Base-by-base conservation (phyloP, 2,329 filamentous ascomycete genomes). In the Xylaria sp. region DNA sequence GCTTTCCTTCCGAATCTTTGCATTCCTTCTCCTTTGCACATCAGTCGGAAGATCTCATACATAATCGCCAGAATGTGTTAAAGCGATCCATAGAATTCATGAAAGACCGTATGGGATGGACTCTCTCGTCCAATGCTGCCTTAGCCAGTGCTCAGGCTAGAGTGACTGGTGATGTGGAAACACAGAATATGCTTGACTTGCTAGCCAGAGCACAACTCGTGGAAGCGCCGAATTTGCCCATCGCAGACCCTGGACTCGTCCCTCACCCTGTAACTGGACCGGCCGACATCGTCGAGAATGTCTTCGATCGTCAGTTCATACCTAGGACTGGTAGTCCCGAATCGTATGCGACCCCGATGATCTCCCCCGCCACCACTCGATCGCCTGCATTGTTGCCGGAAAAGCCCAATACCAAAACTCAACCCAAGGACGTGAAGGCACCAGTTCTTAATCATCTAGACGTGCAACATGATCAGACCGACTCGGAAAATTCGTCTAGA, bases 1-100 rank as follows among this genome's bases (percentile, higher is more conserved):
- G 94, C 60, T 99, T 99, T 79, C 95, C 96, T 1, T 94, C 93
- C 75, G 96, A 99, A 79, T 99, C 96, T 6, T 84, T 99, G 56
- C 96, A 99, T 81, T 99, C 96, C 1, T 99, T 99, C 83, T 98
- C 95, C 13, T 99, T 99, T 80, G 94, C 96, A 49, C 93, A 97
- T 75, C 94, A 97, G 81, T 95, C 94, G 2, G 94, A 97, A 77
- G 95, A 98, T 71, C 90, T 94, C 71, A 86, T 98, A 65, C 93
- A 97, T 79, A 97, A 89, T 79, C 91, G 96, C 64, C 94, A 98
- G 79, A 97, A 94, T 84, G 92, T 97, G 41, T 80, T 99, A 76
- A 97, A 97, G 82, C 89, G 95, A 68, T 97, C 94, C 9, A 91
- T 98, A 78, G 96, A 98, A 80, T 98, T 98, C 78, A 97, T 99